Base-by-base conservation (phyloP, 371 early-diverging fungal genomes). In the Entomophthora muscae region DNA sequence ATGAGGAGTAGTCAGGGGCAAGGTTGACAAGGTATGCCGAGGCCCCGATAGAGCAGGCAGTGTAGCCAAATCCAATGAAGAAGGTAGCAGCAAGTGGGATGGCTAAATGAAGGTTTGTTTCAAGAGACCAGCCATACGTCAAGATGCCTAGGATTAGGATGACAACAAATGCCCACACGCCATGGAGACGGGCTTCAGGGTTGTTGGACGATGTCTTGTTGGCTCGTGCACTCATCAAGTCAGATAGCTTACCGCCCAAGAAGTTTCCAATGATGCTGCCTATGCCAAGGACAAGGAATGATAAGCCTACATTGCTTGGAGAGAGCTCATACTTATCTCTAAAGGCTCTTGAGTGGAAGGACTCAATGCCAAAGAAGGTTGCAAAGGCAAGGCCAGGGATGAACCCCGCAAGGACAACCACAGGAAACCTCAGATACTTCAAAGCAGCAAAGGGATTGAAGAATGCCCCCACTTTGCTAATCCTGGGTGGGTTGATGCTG, bases 301-400 rank as follows among this genome's bases (percentile, higher is more conserved):
- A 61, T 3, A 78, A 62, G 1, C 78, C 78, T 42, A 75, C 69
- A n/a, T 78, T 71, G 10, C 72, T 71, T 22, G 73, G 71, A 32
- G 67, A 54, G 51, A 75, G 67, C 0, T 63, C 32, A 53, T 78
- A 76, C 13, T 70, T 67, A 21, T 53, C 51, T 1, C 59, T 65
- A 0, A 75, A 57, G 52, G 73, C 71, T 27, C 70, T 68, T 0
- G 76, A 73, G 32, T 76, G 33, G 33, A 69, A 73, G 0, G 75
- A 65, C 27, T 75, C 73, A 26, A 76, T 65, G 62, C 74, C 73
- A 61, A 75, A 78, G 74, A 73, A 75, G 53, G 75, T 74, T 5
- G 73, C 83, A 66, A 78, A 82, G 2, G 77, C 73, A 29, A 79
- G 64, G 12, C 78, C 76, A 27, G 77, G 75, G 31, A 78, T 79